Evolutionary conservation across 2,329 filamentous ascomycete species (phyloP).

Genomic region (Fusarium temperatum): DNA sequence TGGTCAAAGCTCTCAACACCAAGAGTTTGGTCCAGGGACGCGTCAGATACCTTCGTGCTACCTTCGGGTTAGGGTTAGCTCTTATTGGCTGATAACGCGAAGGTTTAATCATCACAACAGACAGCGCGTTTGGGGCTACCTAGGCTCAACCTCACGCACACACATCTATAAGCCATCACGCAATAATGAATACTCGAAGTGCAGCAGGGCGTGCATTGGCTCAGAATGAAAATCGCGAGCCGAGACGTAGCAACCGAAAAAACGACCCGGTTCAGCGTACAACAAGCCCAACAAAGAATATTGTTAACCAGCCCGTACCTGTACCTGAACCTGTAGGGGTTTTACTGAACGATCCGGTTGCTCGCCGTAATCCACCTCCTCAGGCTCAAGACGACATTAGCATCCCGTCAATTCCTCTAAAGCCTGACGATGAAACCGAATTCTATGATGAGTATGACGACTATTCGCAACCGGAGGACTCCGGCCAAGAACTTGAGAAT

Average conservation of each 20-base stretch:
- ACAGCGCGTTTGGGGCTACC: not conserved
- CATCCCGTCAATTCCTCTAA: constrained; percentile 19
- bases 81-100: constrained; percentile 5
- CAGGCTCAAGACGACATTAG: constrained; percentile 30
- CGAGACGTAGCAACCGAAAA: constrained; percentile 30
- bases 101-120: constrained; percentile 1
- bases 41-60: not conserved
- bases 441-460: constrained; percentile 13
- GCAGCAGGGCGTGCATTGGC: constrained; percentile 10
- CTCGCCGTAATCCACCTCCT: constrained; percentile 39
- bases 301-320: not conserved
- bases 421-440: constrained; percentile 38
- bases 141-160: not conserved
- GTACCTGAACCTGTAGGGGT: not conserved
- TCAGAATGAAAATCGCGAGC: constrained; percentile 2
- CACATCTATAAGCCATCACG: not conserved
- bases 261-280: not conserved
- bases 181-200: constrained; percentile 34
- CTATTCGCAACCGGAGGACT: constrained; percentile 5
- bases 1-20: constrained; percentile 13
- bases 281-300: not conserved
- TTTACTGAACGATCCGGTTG: constrained; percentile 13
- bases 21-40: not conserved
- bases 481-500: not conserved
- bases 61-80: constrained; percentile 34